Evolutionary conservation across 2,329 filamentous ascomycete genomes (phyloP).

Genomic region (Alternaria triticina): DNA sequence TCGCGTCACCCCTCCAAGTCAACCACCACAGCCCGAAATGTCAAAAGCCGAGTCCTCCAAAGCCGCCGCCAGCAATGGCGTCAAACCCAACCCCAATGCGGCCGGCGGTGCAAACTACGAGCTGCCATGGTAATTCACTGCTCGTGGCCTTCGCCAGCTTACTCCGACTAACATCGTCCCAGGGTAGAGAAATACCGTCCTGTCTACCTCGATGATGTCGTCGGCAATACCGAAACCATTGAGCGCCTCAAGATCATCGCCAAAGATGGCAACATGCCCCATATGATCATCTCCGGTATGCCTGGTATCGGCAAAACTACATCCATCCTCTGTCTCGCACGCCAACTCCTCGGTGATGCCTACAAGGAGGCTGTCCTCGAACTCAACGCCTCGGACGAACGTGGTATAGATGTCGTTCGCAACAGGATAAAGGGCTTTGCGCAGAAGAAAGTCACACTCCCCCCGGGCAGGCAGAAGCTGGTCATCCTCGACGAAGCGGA

Average conservation of each 20-base stretch:
- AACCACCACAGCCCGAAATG: slow-evolving; percentile 44
- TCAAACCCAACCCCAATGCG: slow-evolving; percentile 50
- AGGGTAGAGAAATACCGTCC: slow-evolving; percentile 99
- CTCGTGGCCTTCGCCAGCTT: not conserved
- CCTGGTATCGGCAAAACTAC: slow-evolving; percentile 99
- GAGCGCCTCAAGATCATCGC: slow-evolving; percentile 98
- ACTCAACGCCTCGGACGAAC: slow-evolving; percentile 93
- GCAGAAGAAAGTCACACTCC: slow-evolving; percentile 97
- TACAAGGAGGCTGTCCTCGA: slow-evolving; percentile 98
- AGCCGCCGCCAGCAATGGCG: slow-evolving; percentile 52
- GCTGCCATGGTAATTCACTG: slow-evolving; percentile 71
- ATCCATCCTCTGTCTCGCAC: slow-evolving; percentile 88
- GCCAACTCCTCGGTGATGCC: slow-evolving; percentile 86
- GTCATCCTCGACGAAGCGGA: slow-evolving; percentile 98
- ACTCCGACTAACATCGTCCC: slow-evolving; percentile 15
- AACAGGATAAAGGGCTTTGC: slow-evolving; percentile 98
- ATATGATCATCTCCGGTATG: slow-evolving; percentile 99
- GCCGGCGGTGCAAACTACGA: slow-evolving; percentile 66
- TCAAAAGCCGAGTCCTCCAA: slow-evolving; percentile 58
- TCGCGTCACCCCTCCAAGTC: slow-evolving; percentile 34
- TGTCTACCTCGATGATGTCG: slow-evolving; percentile 92
- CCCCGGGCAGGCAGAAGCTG: slow-evolving; percentile 88
- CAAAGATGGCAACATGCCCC: slow-evolving; percentile 98
- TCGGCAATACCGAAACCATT: slow-evolving; percentile 97
- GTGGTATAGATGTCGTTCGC: slow-evolving; percentile 96